A percentile compares a stretch with the other conserved stretches of the same genome.
Conservation (phyloP, 2,329 filamentous ascomycete species). For the Penicillium sp. region DNA sequence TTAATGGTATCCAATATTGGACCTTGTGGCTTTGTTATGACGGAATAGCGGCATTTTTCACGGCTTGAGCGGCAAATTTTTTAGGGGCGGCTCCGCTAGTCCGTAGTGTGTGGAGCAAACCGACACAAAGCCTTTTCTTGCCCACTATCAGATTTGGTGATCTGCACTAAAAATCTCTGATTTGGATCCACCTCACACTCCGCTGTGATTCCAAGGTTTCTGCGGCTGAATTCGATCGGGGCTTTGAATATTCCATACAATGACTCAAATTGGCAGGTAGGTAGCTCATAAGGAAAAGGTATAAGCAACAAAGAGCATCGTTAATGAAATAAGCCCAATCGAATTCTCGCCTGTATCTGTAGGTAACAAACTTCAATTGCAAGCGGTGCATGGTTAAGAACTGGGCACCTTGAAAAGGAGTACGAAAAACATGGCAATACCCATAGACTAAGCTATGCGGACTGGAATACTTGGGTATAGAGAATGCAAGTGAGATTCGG, state of each 20-base stretch:
- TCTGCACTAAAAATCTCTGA: neutral
- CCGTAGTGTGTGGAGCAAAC: neutral
- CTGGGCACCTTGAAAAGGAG: no score
- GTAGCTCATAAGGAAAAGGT: neutral
- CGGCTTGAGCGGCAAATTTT: neutral
- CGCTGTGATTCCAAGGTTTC: neutral
- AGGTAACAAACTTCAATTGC: no score
- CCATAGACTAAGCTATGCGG: no score
- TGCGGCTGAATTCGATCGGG: conserved; percentile 1
- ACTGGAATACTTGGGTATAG: no score
- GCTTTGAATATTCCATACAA: neutral
- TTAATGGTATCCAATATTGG: no score
- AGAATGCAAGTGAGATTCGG: no score
- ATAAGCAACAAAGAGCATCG: no score
- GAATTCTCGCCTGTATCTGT: no score
- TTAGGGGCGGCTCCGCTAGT: neutral
- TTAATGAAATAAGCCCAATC: no score
- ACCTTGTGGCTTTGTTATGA: no score
- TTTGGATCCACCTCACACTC: neutral
- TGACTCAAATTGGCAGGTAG: neutral
- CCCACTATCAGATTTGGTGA: neutral
- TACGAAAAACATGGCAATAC: no score
- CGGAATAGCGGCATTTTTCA: neutral
- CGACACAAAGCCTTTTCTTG: neutral
- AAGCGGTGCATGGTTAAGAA: no score